Conservation (phyloP, 2,329 filamentous ascomycete genomes). For the Colletotrichum tabaci region DNA sequence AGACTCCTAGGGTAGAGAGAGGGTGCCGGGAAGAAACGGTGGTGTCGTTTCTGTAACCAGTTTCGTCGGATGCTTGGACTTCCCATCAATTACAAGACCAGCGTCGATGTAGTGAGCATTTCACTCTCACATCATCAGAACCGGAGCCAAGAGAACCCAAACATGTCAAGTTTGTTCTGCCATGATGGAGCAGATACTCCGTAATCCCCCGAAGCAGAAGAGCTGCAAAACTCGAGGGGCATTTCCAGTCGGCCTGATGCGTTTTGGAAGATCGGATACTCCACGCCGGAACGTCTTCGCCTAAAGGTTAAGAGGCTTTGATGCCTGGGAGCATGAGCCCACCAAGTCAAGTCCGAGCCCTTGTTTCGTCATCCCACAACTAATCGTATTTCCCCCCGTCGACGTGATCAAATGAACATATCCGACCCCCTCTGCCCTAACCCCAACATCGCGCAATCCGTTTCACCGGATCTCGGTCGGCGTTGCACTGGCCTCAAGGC, state of each 20-base stretch:
- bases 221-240: no score
- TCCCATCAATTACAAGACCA: conserved; percentile 4
- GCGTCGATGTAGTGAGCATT: not conserved
- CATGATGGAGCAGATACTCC: not conserved
- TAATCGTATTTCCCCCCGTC: not conserved
- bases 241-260: not conserved
- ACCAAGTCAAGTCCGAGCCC: conserved; percentile 13
- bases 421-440: not conserved
- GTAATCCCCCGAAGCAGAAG: no score
- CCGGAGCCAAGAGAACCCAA: not conserved
- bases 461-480: conserved; percentile 16
- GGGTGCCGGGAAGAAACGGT: not conserved
- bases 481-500: conserved; percentile 19
- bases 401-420: conserved; percentile 7
- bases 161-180: not conserved
- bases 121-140: not conserved
- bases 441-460: not conserved
- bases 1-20: no score
- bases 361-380: conserved; percentile 16
- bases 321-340: conserved; percentile 12
- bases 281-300: not conserved
- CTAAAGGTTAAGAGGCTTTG: not conserved
- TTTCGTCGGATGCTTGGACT: conserved; percentile 2
- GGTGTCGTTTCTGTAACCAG: not conserved
- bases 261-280: not conserved